Conservation (phyloP, 495 filamentous ascomycete species). For the Hypoxylon cercidicola region DNA sequence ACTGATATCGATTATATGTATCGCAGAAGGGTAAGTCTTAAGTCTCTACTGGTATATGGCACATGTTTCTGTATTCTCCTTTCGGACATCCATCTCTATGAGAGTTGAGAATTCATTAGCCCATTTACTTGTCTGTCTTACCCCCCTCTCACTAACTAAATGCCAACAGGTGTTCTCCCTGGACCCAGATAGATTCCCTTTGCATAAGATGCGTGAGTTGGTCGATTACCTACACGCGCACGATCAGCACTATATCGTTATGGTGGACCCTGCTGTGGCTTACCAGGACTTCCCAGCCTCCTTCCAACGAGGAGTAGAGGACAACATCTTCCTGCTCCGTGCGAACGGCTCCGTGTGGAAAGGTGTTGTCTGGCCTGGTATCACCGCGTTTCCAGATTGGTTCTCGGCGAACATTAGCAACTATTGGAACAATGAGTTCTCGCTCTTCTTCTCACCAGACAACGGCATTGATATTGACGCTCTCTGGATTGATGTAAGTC, state of each 20-base stretch:
- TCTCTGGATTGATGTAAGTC: slow-evolving; percentile 89
- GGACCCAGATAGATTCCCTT: slow-evolving; percentile 76
- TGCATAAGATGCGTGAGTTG: slow-evolving; percentile 73
- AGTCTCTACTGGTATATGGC: too few relatives aligned
- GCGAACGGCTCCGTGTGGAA: slow-evolving; percentile 74
- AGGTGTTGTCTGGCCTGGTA: slow-evolving; percentile 88
- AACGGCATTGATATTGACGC: slow-evolving; percentile 84
- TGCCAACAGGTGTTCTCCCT: slow-evolving; percentile 70
- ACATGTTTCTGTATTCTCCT: too few relatives aligned
- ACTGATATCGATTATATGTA: slow-evolving; percentile 89
- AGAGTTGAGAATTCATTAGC: too few relatives aligned
- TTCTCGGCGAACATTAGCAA: slow-evolving; percentile 71
- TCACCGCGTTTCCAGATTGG: slow-evolving; percentile 86
- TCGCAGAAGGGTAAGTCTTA: slow-evolving; percentile 54
- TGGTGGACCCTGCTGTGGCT: slow-evolving; percentile 87
- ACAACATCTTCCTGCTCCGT: slow-evolving; percentile 72
- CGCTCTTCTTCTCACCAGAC: slow-evolving; percentile 70
- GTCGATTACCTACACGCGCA: slow-evolving; percentile 76
- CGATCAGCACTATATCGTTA: slow-evolving; percentile 83
- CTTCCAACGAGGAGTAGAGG: slow-evolving; percentile 69
- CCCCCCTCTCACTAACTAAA: slow-evolving; percentile 11
- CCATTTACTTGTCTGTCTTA: too few relatives aligned
- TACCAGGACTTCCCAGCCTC: slow-evolving; percentile 70
- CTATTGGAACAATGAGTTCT: slow-evolving; percentile 82
- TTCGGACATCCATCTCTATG: too few relatives aligned